A percentile compares a stretch with the other conserved stretches of the same genome.
phyloP scores from a whole-genome alignment of 768 basidiomycete species.

The Suillus discolor region DNA sequence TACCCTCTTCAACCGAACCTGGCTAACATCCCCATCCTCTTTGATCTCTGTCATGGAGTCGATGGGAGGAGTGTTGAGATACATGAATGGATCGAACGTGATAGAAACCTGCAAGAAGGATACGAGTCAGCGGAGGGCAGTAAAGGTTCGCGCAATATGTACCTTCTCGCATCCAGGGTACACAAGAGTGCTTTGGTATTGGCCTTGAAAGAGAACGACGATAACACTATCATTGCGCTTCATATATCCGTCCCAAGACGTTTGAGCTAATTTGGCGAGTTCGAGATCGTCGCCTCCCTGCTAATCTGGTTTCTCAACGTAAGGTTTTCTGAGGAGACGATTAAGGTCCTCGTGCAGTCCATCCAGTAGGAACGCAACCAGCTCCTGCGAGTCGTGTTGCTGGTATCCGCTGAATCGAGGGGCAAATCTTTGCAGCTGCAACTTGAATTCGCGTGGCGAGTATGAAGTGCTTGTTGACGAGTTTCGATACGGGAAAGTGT shows the following conservation, averaged over 20 bases:
- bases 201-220: conserved; percentile 97
- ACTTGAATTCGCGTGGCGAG: conserved; percentile 94
- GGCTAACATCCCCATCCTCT: conserved; percentile 70
- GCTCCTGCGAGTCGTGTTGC: conserved; percentile 97
- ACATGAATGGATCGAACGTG: conserved; percentile 99
- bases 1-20: too few relatives aligned
- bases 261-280: conserved; percentile 77
- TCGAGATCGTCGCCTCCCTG: conserved; percentile 82
- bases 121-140: conserved; percentile 1
- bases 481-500: conserved; percentile 28
- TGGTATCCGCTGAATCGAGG: conserved; percentile 98
- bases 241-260: conserved; percentile 96
- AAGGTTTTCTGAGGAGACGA: conserved; percentile 90
- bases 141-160: neutral
- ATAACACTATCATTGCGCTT: conserved; percentile 96
- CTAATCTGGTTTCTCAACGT: conserved; percentile 98
- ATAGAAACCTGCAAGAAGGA: conserved; percentile 76
- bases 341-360: conserved; percentile 97
- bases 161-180: conserved; percentile 97
- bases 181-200: conserved; percentile 92
- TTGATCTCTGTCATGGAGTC: conserved; percentile 70
- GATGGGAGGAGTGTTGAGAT: conserved; percentile 64
- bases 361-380: conserved; percentile 93
- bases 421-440: conserved; percentile 85
- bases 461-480: conserved; percentile 60